Evolutionary conservation across 345 rosid species (phyloP).

Genomic region (Draba incana): DNA sequence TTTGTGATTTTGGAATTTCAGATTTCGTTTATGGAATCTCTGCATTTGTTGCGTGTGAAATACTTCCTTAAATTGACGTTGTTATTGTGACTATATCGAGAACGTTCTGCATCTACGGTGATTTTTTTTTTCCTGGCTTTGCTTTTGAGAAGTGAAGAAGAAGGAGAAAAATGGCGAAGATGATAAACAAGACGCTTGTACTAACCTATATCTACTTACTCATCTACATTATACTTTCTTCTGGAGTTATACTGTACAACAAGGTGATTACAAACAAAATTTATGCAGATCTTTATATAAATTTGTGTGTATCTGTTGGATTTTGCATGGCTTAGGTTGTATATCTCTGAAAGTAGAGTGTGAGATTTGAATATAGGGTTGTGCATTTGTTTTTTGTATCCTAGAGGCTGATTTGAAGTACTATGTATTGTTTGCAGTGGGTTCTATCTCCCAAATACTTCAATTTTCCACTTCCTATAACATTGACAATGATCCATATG

Average conservation of each 20-base stretch:
- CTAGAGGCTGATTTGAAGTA: background rate
- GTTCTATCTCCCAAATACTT: conserved; percentile 90
- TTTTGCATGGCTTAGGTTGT: conserved; percentile 9
- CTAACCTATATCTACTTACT: conserved; percentile 82
- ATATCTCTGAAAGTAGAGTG: background rate
- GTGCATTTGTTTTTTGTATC: background rate
- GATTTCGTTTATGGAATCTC: conserved; percentile 38
- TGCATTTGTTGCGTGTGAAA: conserved; percentile 27
- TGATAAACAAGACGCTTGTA: conserved; percentile 76
- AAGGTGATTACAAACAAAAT: conserved; percentile 52
- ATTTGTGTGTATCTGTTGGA: background rate
- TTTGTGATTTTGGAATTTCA: conserved; percentile 5
- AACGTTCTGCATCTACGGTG: conserved; percentile 22
- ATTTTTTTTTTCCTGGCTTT: conserved; percentile 1
- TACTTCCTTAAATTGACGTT: conserved; percentile 19
- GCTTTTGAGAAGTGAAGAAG: conserved; percentile 31
- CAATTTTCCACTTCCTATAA: conserved; percentile 87
- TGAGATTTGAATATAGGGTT: conserved; percentile 9
- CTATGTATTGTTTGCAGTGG: conserved; percentile 64
- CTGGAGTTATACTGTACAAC: conserved; percentile 92
- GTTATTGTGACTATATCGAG: conserved; percentile 32
- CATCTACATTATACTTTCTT: conserved; percentile 82
- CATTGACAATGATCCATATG: conserved; percentile 97
- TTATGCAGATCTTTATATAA: conserved; percentile 2
- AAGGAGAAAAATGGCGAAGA: conserved; percentile 40